Conservation (phyloP, 2,329 filamentous ascomycete genomes). For the Chaetomiaceae sp. region DNA sequence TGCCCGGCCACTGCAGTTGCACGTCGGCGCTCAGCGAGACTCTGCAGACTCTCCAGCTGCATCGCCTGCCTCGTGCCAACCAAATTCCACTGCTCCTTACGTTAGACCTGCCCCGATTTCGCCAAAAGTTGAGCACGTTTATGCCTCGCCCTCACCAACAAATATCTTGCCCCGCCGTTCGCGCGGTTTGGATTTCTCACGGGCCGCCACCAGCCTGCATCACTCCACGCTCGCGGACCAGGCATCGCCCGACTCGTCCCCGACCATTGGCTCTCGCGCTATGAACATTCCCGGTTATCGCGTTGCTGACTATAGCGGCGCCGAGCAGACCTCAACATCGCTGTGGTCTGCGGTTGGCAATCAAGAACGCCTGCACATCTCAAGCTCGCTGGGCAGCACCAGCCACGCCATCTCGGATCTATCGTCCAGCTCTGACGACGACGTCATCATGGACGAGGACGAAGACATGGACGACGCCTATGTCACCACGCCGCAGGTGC, state of each 20-base stretch:
- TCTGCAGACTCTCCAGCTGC: no score
- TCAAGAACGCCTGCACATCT: conserved; percentile 64
- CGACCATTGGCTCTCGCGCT: conserved; percentile 64
- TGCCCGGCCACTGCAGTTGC: conserved; percentile 57
- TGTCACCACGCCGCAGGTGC: conserved; percentile 73
- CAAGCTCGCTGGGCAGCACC: conserved; percentile 74
- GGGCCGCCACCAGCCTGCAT: conserved; percentile 88
- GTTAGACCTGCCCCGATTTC: conserved; percentile 60
- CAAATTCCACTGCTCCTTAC: background rate
- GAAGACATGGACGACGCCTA: conserved; percentile 75
- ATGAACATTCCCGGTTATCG: conserved; percentile 56
- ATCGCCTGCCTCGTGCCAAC: conserved; percentile 30
- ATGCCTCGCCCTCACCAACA: conserved; percentile 80
- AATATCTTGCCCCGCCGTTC: conserved; percentile 86
- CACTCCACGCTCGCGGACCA: conserved; percentile 89
- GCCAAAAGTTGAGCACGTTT: conserved; percentile 81
- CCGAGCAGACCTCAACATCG: conserved; percentile 62
- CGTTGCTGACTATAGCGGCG: conserved; percentile 41
- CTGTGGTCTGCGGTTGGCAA: conserved; percentile 66
- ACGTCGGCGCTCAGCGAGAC: conserved; percentile 39
- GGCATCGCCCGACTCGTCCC: conserved; percentile 84
- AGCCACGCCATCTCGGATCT: conserved; percentile 69
- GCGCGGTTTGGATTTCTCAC: conserved; percentile 84
- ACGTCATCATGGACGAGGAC: conserved; percentile 65
- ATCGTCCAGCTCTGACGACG: conserved; percentile 66